A percentile compares a stretch with the other conserved stretches of the same genome.
These are phyloP conservation scores for Kluyveromyces sp. DNA, from an alignment of 1,139 yeast species.

Conservation along the genomic window DNA sequence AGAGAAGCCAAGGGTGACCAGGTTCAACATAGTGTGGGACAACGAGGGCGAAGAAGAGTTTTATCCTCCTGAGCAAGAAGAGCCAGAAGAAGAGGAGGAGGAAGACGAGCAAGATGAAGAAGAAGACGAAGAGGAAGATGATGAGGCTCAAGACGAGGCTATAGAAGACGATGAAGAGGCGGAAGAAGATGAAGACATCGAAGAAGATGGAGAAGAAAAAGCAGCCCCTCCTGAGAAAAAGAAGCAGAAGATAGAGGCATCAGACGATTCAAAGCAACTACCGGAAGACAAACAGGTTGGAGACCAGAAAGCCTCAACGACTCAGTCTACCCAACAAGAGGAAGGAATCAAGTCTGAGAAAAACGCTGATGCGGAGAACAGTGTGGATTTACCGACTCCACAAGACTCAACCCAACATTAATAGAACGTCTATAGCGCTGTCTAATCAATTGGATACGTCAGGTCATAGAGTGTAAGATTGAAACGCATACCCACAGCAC, in stretches of 20 bases:
- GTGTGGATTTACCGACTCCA: slow-evolving; percentile 12
- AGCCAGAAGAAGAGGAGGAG: slow-evolving; percentile 52
- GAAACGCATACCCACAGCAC: no score
- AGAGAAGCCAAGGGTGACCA: slow-evolving; percentile 94
- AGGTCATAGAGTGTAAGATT: not conserved
- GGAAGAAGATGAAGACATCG: slow-evolving; percentile 30
- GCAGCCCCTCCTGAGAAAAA: slow-evolving; percentile 22
- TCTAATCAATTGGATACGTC: not conserved
- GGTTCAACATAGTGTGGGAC: slow-evolving; percentile 95
- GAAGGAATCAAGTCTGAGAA: slow-evolving; percentile 4
- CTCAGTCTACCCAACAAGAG: not conserved
- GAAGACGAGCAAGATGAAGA: slow-evolving; percentile 49
- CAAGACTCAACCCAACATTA: slow-evolving; percentile 12
- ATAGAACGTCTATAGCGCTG: not conserved
- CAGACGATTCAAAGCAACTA: slow-evolving; percentile 12
- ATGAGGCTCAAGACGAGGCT: slow-evolving; percentile 36
- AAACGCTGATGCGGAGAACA: slow-evolving; percentile 7
- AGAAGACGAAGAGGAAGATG: slow-evolving; percentile 45
- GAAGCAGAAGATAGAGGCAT: slow-evolving; percentile 17
- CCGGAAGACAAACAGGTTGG: slow-evolving; percentile 10
- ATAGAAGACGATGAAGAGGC: slow-evolving; percentile 36
- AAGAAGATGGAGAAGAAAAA: slow-evolving; percentile 29
- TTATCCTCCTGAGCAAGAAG: slow-evolving; percentile 68
- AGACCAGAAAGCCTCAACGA: not conserved
- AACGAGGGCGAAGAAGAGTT: slow-evolving; percentile 52